A percentile compares a stretch with the other conserved stretches of the same genome.
Evolutionary conservation across 495 filamentous ascomycete species (phyloP).

Genomic region (Apiosordaria backusii): DNA sequence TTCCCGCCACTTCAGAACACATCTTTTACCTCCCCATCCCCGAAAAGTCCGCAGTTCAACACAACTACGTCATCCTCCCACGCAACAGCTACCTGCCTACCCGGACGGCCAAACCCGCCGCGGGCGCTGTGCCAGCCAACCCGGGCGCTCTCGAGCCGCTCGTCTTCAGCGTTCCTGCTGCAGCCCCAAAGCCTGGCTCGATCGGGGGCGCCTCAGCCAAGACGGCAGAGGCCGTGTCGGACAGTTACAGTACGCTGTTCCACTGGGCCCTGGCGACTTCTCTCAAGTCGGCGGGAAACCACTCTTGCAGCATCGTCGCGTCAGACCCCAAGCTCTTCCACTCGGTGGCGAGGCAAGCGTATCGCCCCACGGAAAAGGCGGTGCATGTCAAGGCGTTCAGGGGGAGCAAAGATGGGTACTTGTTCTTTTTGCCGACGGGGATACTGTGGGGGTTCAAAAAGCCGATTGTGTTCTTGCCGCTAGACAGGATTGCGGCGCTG

Average conservation of each 20-base stretch:
- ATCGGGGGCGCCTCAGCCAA: conserved; percentile 43
- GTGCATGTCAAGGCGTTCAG: conserved; percentile 88
- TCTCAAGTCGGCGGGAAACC: conserved; percentile 51
- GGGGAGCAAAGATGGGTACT: conserved; percentile 90
- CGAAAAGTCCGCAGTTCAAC: conserved; percentile 82
- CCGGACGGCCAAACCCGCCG: conserved; percentile 22
- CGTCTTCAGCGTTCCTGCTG: conserved; percentile 77
- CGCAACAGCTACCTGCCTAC: conserved; percentile 53
- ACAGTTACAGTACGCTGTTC: conserved; percentile 58
- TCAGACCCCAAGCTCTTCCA: conserved; percentile 74
- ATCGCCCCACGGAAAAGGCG: conserved; percentile 85
- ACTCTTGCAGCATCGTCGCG: conserved; percentile 55
- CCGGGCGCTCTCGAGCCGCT: conserved; percentile 57
- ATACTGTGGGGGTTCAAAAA: conserved; percentile 97
- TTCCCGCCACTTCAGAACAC: conserved; percentile 53
- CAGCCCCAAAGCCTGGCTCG: conserved; percentile 62
- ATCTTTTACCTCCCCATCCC: conserved; percentile 81
- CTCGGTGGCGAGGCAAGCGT: conserved; percentile 71
- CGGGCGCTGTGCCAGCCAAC: conserved; percentile 28
- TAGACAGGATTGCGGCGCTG: conserved; percentile 71
- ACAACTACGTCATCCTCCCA: conserved; percentile 86
- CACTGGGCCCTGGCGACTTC: conserved; percentile 61
- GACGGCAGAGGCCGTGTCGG: conserved; percentile 52
- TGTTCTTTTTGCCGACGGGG: conserved; percentile 83
- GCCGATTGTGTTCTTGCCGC: conserved; percentile 79